Evolutionary conservation across 2,329 filamentous ascomycete species (phyloP), one percentile per base, ranked within the genome.

Genomic region (Fusarium mexicanum): DNA sequence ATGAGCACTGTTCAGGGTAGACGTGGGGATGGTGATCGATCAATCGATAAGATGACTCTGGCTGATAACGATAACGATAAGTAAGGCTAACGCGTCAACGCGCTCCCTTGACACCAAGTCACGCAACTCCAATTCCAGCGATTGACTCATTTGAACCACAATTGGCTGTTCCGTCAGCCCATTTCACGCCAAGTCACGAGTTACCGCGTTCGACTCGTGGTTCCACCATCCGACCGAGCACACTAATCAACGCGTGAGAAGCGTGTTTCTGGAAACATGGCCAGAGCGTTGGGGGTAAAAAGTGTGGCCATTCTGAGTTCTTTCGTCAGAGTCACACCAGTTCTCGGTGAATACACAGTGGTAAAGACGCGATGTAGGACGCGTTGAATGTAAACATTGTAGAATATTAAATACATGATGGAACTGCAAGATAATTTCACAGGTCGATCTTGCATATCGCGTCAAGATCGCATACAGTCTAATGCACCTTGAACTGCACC

Each of bases 161-260:
- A 29, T 67, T 64, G 43, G 62, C 74, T 59, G 54, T 50, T 47
- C 13, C 16, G 31, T 77, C 69, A 33, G 38, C 51, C 69, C 75
- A 77, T 74, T 50, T 24, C 9, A 31, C 14, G 6, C 31, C 57
- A 31, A 72, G 72, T 77, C 76, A 77, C 74, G 72, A 77, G 75
- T 53, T 68, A 40, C 51, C 74, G 74, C 44, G 69, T 70, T n/a
- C 67, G 51, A 62, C 37, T 69, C 69, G 73, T 61, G 71, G 65
- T 24, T 26, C 37, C 41, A 69, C 68, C 60, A 57, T 55, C 4
- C 55, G 60, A 74, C 58, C 13, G 2, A 12, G 4, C 8, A 14
- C 17, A 20, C 31, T 50, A 13, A 31, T 57, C 22, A 35, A 67
- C 67, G 61, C 60, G 72, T 51, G 6, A 29, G n/a, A 18, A 69